phyloP scores from a whole-genome alignment of 495 filamentous ascomycete species.

The Aspergillus olivimuriae region DNA sequence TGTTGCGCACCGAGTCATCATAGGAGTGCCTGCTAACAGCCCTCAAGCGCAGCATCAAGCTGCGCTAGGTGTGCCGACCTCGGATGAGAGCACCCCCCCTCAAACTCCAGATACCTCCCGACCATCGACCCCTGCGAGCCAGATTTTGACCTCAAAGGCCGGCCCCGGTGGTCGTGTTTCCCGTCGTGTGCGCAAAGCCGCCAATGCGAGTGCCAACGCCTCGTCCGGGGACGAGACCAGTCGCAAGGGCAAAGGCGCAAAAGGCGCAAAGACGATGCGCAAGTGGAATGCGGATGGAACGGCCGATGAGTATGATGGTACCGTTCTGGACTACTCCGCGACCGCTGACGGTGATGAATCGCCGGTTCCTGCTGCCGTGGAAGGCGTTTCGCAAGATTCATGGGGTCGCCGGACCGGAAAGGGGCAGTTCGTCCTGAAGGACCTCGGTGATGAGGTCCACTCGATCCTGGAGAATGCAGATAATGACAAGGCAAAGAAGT shows the following conservation, averaged over 20 bases:
- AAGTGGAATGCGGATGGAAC: slow-evolving; percentile 87
- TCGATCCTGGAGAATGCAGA: slow-evolving; percentile 72
- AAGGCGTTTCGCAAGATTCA: slow-evolving; percentile 66
- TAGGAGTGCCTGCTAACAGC: slow-evolving; percentile 18
- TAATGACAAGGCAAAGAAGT: slow-evolving; percentile 52
- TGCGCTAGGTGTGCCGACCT: slow-evolving; percentile 39
- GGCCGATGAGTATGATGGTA: slow-evolving; percentile 78
- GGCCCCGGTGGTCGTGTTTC: slow-evolving; percentile 71
- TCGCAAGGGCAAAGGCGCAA: slow-evolving; percentile 52
- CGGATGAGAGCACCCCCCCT: slow-evolving; percentile 52
- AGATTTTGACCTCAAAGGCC: slow-evolving; percentile 64
- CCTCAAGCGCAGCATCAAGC: slow-evolving; percentile 41
- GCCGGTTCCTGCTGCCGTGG: slow-evolving; percentile 56
- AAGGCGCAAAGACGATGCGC: slow-evolving; percentile 73
- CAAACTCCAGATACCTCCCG: slow-evolving; percentile 74
- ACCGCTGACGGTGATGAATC: slow-evolving; percentile 41
- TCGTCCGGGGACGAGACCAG: slow-evolving; percentile 79
- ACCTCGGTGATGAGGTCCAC: slow-evolving; percentile 89
- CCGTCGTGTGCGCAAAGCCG: slow-evolving; percentile 73
- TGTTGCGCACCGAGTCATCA: background rate
- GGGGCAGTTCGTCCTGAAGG: slow-evolving; percentile 89
- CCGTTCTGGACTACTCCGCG: slow-evolving; percentile 80
- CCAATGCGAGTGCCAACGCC: slow-evolving; percentile 54
- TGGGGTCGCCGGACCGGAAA: slow-evolving; percentile 81
- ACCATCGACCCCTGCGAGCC: slow-evolving; percentile 62